Evolutionary conservation across 2,329 filamentous ascomycete genomes (phyloP).

Genomic region (Phialocephala sp.): DNA sequence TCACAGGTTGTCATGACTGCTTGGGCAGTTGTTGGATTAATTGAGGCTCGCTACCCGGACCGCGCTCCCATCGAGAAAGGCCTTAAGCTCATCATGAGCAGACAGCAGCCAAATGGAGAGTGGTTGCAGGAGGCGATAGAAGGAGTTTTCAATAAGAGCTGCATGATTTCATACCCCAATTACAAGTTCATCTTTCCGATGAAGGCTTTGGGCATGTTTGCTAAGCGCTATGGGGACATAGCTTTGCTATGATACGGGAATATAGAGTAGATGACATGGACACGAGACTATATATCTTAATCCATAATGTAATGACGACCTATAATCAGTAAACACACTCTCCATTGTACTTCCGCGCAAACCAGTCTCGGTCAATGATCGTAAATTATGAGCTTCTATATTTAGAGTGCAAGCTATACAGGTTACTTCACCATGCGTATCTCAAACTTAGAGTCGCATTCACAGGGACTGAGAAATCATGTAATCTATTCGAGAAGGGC

Average conservation of each 20-base stretch:
- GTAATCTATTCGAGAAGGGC: too few relatives aligned
- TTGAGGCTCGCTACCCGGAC: slow-evolving; percentile 84
- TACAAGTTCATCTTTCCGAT: slow-evolving; percentile 98
- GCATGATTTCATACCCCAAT: slow-evolving; percentile 99
- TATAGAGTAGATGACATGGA: not conserved
- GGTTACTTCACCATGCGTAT: too few relatives aligned
- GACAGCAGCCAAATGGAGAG: slow-evolving; percentile 88
- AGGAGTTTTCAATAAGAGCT: slow-evolving; percentile 98
- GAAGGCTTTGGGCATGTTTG: slow-evolving; percentile 86
- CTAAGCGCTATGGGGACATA: slow-evolving; percentile 40
- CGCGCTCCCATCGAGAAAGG: slow-evolving; percentile 73
- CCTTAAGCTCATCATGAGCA: slow-evolving; percentile 79
- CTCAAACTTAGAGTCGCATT: too few relatives aligned
- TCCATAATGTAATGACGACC: not conserved
- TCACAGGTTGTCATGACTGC: slow-evolving; percentile 95
- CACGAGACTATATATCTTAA: not conserved
- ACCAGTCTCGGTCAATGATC: too few relatives aligned
- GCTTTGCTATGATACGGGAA: slow-evolving; percentile 27
- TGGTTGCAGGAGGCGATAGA: slow-evolving; percentile 97
- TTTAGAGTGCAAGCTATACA: too few relatives aligned
- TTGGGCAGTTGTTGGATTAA: slow-evolving; percentile 83
- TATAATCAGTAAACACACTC: not conserved
- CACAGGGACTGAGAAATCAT: too few relatives aligned
- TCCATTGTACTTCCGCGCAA: too few relatives aligned
- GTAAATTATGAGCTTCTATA: too few relatives aligned